These are phyloP conservation scores for Sequoia sempervirens DNA, from an alignment of 75 land plant species.

Conservation along the genomic window DNA sequence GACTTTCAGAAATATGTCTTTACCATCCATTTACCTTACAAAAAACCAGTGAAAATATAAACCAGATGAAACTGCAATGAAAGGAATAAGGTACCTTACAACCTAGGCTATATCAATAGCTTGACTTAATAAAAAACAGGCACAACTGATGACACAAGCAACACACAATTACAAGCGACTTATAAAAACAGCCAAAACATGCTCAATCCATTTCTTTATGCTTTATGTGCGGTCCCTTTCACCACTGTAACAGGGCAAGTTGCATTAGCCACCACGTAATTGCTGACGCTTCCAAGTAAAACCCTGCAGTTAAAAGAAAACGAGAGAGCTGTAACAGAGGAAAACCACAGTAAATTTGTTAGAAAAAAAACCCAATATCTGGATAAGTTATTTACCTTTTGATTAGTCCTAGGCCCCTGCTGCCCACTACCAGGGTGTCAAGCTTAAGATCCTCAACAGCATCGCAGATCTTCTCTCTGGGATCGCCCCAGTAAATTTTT, in stretches of 20 bases:
- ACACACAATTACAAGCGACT: neutral
- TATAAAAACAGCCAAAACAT: neutral
- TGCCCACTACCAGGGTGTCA: slow-evolving; percentile 42
- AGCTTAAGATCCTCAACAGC: slow-evolving; percentile 45
- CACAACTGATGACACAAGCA: neutral
- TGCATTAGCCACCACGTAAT: slow-evolving; percentile 37
- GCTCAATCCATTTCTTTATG: neutral
- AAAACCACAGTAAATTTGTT: neutral
- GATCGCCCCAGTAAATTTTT: slow-evolving; percentile 63
- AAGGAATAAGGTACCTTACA: no score
- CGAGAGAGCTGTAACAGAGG: neutral
- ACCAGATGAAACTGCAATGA: neutral
- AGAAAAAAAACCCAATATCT: neutral
- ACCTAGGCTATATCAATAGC: neutral
- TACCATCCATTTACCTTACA: no score
- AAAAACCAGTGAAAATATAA: no score
- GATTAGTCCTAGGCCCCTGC: slow-evolving; percentile 49
- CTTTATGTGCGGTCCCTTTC: slow-evolving; percentile 12
- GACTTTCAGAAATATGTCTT: no score
- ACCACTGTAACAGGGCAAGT: slow-evolving; percentile 54
- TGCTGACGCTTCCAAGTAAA: slow-evolving; percentile 50
- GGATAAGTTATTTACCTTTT: slow-evolving; percentile 56
- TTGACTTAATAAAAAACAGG: neutral
- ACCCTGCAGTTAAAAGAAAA: slow-evolving; percentile 21
- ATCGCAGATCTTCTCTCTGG: slow-evolving; percentile 52